phyloP scores from a whole-genome alignment of 2,329 filamentous ascomycete genomes.

The Sarocladium strictum region DNA sequence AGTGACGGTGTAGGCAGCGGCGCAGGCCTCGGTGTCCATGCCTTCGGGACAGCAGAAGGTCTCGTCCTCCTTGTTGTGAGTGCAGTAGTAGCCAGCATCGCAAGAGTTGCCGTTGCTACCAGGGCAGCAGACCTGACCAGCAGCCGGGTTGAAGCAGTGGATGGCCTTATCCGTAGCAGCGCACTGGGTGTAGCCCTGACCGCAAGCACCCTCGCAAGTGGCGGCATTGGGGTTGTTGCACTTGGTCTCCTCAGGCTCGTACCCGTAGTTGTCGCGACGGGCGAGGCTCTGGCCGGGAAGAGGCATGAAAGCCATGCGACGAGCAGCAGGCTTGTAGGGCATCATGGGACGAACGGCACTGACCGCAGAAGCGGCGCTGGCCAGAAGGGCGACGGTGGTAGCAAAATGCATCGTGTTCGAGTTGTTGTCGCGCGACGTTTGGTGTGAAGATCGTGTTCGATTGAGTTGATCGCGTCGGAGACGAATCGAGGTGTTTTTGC shows the following conservation, averaged over 20 bases:
- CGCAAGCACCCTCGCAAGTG: slow-evolving; percentile 52
- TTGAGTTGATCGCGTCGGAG: not conserved
- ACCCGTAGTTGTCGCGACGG: slow-evolving; percentile 40
- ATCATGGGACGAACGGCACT: slow-evolving; percentile 21
- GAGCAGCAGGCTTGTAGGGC: slow-evolving; percentile 24
- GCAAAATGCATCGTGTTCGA: slow-evolving; percentile 30
- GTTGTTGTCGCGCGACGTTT: not conserved
- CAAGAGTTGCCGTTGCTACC: slow-evolving; percentile 55
- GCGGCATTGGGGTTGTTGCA: slow-evolving; percentile 37
- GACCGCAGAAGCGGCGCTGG: slow-evolving; percentile 21
- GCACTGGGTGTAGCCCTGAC: slow-evolving; percentile 43
- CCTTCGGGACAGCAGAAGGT: slow-evolving; percentile 58
- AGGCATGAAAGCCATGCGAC: slow-evolving; percentile 26
- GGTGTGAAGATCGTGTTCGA: not conserved
- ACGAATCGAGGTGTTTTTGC: slow-evolving; percentile 7
- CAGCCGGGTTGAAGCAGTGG: slow-evolving; percentile 52
- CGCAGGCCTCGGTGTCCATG: slow-evolving; percentile 48
- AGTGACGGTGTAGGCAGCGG: slow-evolving; percentile 43
- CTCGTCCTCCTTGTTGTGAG: slow-evolving; percentile 40
- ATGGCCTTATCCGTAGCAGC: slow-evolving; percentile 39
- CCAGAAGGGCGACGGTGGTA: slow-evolving; percentile 28
- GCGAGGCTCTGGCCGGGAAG: slow-evolving; percentile 34
- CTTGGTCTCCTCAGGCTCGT: slow-evolving; percentile 40
- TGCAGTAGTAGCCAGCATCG: slow-evolving; percentile 56
- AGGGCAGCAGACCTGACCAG: slow-evolving; percentile 51